A percentile compares a stretch with the other conserved stretches of the same genome.
phyloP scores from a whole-genome alignment of 2,329 filamentous ascomycete species.

The Colletotrichum gloeosporioides region DNA sequence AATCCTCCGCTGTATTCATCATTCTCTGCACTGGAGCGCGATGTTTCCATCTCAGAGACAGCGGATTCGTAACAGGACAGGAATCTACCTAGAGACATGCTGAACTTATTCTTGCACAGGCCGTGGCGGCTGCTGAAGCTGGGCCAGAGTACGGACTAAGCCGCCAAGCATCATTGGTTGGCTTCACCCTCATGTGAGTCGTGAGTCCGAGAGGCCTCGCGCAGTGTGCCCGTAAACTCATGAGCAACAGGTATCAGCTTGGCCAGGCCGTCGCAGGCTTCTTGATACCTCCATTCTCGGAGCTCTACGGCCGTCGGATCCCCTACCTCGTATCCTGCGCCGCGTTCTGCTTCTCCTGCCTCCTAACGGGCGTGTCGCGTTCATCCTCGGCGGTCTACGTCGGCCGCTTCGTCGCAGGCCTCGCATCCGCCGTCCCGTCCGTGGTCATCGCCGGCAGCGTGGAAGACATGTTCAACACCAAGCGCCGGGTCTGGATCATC shows the following conservation, averaged over 20 bases:
- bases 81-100: not conserved
- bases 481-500: slow-evolving; percentile 50
- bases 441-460: slow-evolving; percentile 52
- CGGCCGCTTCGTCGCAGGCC: slow-evolving; percentile 47
- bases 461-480: slow-evolving; percentile 53
- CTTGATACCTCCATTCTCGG: slow-evolving; percentile 41
- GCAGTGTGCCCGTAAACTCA: not conserved
- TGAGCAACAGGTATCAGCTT: slow-evolving; percentile 32
- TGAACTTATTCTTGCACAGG: not conserved
- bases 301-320: slow-evolving; percentile 38
- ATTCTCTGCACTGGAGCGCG: not conserved
- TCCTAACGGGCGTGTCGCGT: slow-evolving; percentile 42
- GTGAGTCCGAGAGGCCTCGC: not conserved
- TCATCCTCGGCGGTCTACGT: slow-evolving; percentile 40
- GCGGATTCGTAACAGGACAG: too few species aligned
- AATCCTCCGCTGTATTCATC: too few species aligned
- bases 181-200: slow-evolving; percentile 29
- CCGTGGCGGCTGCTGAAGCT: slow-evolving; percentile 15
- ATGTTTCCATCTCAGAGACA: not conserved
- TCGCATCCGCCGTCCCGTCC: slow-evolving; percentile 51
- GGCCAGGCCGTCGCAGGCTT: slow-evolving; percentile 42
- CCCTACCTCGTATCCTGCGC: slow-evolving; percentile 38
- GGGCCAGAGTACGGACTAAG: not conserved
- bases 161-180: slow-evolving; percentile 23
- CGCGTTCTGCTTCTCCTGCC: slow-evolving; percentile 35